Evolutionary conservation across 225 moss, liverwort and hornwort genomes (phyloP), one percentile per base, ranked within the genome.

Genomic region (Sphagnum tenellum): DNA sequence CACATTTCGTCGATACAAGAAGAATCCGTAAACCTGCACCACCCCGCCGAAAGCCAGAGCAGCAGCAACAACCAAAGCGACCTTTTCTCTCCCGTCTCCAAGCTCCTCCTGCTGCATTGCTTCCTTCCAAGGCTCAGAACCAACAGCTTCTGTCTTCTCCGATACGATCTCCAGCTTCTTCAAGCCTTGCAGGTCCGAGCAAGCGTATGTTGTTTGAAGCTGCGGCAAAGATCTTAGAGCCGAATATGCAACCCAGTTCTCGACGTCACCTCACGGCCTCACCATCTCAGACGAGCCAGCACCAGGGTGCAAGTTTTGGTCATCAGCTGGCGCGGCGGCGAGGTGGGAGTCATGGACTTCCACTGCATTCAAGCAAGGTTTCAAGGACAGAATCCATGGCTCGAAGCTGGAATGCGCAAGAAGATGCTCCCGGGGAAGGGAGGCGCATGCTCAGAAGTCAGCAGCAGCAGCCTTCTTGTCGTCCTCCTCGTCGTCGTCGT

Each of bases 201-300:
- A 79, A 78, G 60, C 82, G 74, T 45, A 74, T 79, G 12, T 58
- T 90, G 5, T 54, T 90, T 58, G 86, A 90, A 79, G 89, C 82
- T 3, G 46, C 81, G 81, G 90, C 84, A 44, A 94, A 94, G 73
- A 78, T 82, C 50, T 70, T 82, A 52, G 90, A 94, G 68, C 90
- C 84, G 2, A 81, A 78, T 44, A 65, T 87, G 67, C 85, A 82
- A 51, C 79, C 81, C 3, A 68, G 63, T 9, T 55, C 56, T 78
- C 45, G 10, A 52, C 51, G 7, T 45, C 7, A 12, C 10, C 81
- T 71, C 49, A 73, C 77, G 4, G 74, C 66, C 47, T 71, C 82
- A 3, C 78, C 76, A 57, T 56, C 78, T 59, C 4, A 61, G 59
- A 7, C 72, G 77, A 48, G 61, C 68, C 3, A 75, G 66, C 3